Evolutionary conservation across 805 yeast genomes (phyloP).

Genomic region (Cyberlindnera misumaiensis): DNA sequence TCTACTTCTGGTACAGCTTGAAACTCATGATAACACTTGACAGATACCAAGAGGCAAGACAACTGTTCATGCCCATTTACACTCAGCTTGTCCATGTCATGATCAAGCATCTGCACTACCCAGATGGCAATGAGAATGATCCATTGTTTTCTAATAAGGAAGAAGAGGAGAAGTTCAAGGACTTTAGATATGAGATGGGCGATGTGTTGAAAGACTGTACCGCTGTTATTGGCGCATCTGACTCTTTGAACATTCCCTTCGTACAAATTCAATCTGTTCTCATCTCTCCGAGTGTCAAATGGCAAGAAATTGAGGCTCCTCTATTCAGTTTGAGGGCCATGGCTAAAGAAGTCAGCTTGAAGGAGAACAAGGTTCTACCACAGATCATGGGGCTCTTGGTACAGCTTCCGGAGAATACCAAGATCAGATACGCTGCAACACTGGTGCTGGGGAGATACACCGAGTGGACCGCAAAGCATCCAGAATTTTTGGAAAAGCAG

Average conservation of each 20-base stretch:
- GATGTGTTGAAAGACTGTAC: constrained; percentile 97
- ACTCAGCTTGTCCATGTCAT: constrained; percentile 52
- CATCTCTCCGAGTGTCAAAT: constrained; percentile 28
- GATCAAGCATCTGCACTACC: constrained; percentile 69
- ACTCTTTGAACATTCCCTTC: constrained; percentile 67
- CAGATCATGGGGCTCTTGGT: constrained; percentile 63
- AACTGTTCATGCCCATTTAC: constrained; percentile 47
- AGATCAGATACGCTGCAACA: constrained; percentile 87
- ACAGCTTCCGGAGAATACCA: constrained; percentile 75
- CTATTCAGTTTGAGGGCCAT: constrained; percentile 84
- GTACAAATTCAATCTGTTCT: constrained; percentile 41
- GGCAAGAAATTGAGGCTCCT: constrained; percentile 91
- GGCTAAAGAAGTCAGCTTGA: constrained; percentile 80
- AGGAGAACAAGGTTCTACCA: constrained; percentile 65
- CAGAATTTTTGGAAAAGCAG: constrained; percentile 74
- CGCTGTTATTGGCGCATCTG: constrained; percentile 73
- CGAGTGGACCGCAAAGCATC: constrained; percentile 88
- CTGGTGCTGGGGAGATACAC: constrained; percentile 94
- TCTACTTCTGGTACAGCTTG: constrained; percentile 84
- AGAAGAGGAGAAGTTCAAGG: constrained; percentile 83
- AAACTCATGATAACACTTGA: constrained; percentile 60
- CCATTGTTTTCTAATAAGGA: constrained; percentile 65
- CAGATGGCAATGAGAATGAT: constrained; percentile 35
- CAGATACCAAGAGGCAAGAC: constrained; percentile 47
- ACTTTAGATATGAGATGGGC: constrained; percentile 94